Conservation (phyloP, 139 green algal genomes). For the Closterium sp. region DNA sequence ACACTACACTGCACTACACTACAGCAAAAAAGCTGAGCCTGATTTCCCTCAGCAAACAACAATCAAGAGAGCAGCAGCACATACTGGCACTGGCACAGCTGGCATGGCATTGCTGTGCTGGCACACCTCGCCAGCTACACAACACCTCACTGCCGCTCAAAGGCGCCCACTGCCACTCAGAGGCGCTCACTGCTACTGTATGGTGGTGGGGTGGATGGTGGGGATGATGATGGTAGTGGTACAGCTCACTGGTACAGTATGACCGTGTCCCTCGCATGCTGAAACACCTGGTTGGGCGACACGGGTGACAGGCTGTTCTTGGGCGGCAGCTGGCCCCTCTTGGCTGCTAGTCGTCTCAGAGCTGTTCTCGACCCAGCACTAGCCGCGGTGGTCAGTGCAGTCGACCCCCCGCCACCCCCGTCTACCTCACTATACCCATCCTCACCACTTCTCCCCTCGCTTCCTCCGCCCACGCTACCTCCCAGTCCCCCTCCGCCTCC, state of each 20-base stretch:
- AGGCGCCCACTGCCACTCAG: too few relatives aligned
- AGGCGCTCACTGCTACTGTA: too few relatives aligned
- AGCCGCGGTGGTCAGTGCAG: not conserved
- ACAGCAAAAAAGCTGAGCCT: too few relatives aligned
- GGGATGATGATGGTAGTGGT: too few relatives aligned
- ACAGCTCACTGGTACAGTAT: constrained; percentile 81
- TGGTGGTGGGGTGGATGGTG: too few relatives aligned
- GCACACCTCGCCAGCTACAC: too few relatives aligned
- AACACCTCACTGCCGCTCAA: too few relatives aligned
- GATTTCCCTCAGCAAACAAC: too few relatives aligned
- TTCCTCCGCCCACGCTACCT: not conserved
- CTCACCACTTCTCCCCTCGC: not conserved
- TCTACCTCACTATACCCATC: not conserved
- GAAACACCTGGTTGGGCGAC: not conserved
- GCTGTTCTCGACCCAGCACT: not conserved
- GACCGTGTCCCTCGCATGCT: not conserved
- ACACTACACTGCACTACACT: too few relatives aligned
- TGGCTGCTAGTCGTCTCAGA: not conserved
- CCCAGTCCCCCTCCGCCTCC: not conserved
- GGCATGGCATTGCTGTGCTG: too few relatives aligned
- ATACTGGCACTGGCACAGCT: too few relatives aligned
- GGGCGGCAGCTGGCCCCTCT: not conserved
- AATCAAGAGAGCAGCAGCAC: too few relatives aligned
- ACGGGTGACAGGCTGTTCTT: not conserved
- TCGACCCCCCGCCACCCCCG: not conserved